Conservation (phyloP, 2,329 filamentous ascomycete species). For the Septoria petroselini region DNA sequence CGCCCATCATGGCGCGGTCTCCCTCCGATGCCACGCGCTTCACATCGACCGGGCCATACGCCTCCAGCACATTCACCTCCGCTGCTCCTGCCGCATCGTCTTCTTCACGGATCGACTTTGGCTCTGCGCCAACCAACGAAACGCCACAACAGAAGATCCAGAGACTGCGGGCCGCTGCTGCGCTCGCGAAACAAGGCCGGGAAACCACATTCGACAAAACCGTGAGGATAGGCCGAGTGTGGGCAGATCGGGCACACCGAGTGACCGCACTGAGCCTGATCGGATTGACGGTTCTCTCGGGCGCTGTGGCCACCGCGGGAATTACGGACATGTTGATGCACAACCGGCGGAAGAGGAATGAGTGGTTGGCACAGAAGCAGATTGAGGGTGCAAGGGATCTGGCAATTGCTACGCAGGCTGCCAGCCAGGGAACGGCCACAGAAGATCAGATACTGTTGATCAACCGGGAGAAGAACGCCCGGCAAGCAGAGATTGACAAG, state of each 20-base stretch:
- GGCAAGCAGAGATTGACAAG: conserved; percentile 51
- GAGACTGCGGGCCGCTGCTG: conserved; percentile 50
- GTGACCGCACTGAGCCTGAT: conserved; percentile 59
- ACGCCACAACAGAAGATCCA: conserved; percentile 55
- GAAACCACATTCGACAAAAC: conserved; percentile 54
- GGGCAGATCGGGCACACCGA: conserved; percentile 61
- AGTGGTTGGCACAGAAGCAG: conserved; percentile 58
- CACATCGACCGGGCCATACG: conserved; percentile 67
- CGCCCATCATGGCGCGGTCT: conserved; percentile 58
- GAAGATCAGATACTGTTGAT: conserved; percentile 54
- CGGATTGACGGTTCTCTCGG: conserved; percentile 59
- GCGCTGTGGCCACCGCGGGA: conserved; percentile 61
- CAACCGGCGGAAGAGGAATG: conserved; percentile 62
- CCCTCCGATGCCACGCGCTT: conserved; percentile 79
- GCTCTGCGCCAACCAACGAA: conserved; percentile 41
- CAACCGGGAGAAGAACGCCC: conserved; percentile 60
- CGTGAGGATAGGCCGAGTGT: conserved; percentile 52
- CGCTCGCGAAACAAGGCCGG: conserved; percentile 48
- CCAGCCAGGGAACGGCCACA: conserved; percentile 45
- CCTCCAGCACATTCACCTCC: conserved; percentile 57
- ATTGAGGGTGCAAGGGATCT: conserved; percentile 45
- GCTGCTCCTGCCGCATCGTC: conserved; percentile 27
- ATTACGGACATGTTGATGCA: conserved; percentile 65
- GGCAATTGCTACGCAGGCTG: conserved; percentile 44
- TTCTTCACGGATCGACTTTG: conserved; percentile 32